Conservation (phyloP, 805 yeast genomes). For the Isabelozyma pseudorhagii region DNA sequence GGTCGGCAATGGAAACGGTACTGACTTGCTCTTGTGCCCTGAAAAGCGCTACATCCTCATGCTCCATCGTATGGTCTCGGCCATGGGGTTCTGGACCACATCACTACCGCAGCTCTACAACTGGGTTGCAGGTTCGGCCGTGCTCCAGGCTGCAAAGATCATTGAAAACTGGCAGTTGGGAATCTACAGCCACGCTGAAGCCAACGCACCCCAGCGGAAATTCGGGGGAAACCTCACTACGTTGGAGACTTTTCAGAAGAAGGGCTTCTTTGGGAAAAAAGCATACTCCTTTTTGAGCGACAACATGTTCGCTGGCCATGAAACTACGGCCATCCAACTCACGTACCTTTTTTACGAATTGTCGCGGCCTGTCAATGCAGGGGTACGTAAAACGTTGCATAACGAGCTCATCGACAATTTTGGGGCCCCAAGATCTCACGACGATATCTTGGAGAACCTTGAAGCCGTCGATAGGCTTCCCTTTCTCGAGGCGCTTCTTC, state of each 20-base stretch:
- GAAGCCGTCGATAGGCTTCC: constrained; percentile 53
- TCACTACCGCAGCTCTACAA: constrained; percentile 53
- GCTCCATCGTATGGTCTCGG: constrained; percentile 47
- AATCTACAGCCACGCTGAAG: constrained; percentile 32
- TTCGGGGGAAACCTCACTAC: constrained; percentile 22
- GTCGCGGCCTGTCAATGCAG: constrained; percentile 45
- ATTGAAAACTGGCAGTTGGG: constrained; percentile 47
- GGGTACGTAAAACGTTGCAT: constrained; percentile 45
- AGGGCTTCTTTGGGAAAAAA: constrained; percentile 26
- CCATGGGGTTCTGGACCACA: constrained; percentile 67
- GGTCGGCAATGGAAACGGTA: constrained; percentile 49
- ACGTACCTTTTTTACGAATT: constrained; percentile 58
- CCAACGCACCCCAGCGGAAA: constrained; percentile 18
- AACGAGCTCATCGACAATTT: constrained; percentile 41
- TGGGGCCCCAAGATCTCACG: constrained; percentile 24
- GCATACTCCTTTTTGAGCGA: constrained; percentile 48
- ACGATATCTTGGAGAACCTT: constrained; percentile 21
- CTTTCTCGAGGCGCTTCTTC: constrained; percentile 56
- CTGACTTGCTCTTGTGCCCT: constrained; percentile 41
- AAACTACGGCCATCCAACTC: constrained; percentile 67
- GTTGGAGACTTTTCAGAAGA: constrained; percentile 29
- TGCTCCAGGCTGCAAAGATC: constrained; percentile 32
- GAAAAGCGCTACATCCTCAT: constrained; percentile 37
- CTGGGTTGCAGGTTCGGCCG: constrained; percentile 41
- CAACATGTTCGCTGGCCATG: constrained; percentile 76